Evolutionary conservation across 1,284 basidiomycete genomes (phyloP).

Genomic region (Moesziomyces sp.): DNA sequence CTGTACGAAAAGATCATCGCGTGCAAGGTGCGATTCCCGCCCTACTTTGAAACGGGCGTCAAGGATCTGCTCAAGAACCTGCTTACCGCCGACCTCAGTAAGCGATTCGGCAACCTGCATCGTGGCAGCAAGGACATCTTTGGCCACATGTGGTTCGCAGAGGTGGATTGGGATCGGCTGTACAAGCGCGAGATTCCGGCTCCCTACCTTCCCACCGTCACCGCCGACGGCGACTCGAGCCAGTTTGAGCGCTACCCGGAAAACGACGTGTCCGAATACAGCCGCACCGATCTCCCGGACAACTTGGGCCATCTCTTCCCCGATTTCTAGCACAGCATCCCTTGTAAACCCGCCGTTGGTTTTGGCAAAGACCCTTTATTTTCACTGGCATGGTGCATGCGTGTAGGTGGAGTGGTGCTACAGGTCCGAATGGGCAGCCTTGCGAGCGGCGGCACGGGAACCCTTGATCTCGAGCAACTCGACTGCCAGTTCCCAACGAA

Average conservation of each 20-base stretch:
- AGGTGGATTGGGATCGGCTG: slow-evolving; percentile 93
- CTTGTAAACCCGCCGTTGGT: too few species aligned
- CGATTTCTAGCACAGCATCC: slow-evolving; percentile 48
- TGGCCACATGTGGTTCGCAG: slow-evolving; percentile 93
- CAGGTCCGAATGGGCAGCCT: slow-evolving; percentile 21
- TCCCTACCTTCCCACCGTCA: slow-evolving; percentile 82
- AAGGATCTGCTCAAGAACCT: slow-evolving; percentile 88
- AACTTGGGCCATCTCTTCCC: slow-evolving; percentile 60
- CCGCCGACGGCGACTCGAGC: slow-evolving; percentile 68
- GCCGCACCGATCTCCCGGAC: slow-evolving; percentile 54
- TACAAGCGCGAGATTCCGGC: slow-evolving; percentile 88
- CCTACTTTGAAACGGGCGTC: slow-evolving; percentile 82
- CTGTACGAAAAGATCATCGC: slow-evolving; percentile 94
- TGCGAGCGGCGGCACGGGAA: slow-evolving; percentile 23
- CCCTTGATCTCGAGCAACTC: slow-evolving; percentile 52
- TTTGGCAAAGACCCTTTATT: not conserved
- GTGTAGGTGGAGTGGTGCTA: slow-evolving; percentile 1
- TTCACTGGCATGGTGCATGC: not conserved
- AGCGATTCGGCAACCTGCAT: slow-evolving; percentile 90
- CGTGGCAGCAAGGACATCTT: slow-evolving; percentile 96
- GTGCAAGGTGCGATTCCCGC: slow-evolving; percentile 89
- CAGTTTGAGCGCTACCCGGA: slow-evolving; percentile 65
- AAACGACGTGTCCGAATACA: slow-evolving; percentile 62
- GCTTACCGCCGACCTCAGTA: slow-evolving; percentile 88
- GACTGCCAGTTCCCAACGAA: slow-evolving; percentile 8